Evolutionary conservation across 305 asterid genomes (phyloP).

Genomic region (Stenogyne calaminthoides): DNA sequence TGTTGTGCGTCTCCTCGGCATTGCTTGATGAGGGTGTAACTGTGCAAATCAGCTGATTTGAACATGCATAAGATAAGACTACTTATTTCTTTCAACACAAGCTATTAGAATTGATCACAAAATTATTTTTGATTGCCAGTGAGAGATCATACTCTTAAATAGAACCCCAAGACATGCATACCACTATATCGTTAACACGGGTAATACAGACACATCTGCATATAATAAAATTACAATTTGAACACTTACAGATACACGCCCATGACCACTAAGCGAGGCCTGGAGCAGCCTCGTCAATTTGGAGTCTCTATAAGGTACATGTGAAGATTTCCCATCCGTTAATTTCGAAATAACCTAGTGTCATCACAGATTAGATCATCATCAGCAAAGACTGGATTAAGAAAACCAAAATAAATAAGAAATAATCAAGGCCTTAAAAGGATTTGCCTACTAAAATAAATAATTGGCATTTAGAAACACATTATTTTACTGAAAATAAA

Average conservation of each 20-base stretch:
- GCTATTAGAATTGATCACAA: conserved; percentile 17
- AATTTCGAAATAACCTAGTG: conserved; percentile 91
- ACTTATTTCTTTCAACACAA: conserved; percentile 23
- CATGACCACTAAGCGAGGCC: conserved; percentile 97
- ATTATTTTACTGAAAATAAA: neutral
- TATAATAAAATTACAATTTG: conserved; percentile 18
- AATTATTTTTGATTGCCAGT: conserved; percentile 17
- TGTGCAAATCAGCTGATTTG: conserved; percentile 83
- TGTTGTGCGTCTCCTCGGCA: conserved; percentile 98
- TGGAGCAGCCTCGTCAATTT: conserved; percentile 99
- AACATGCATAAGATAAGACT: conserved; percentile 33
- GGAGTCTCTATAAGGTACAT: conserved; percentile 95
- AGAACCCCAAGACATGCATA: conserved; percentile 9
- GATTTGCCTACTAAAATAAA: conserved; percentile 5
- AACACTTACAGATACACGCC: conserved; percentile 92
- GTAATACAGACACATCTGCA: conserved; percentile 20
- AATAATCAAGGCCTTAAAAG: conserved; percentile 21
- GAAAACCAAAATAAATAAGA: conserved; percentile 12
- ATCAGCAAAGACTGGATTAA: conserved; percentile 22
- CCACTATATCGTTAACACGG: conserved; percentile 7
- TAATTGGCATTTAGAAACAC: conserved; percentile 3
- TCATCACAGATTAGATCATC: conserved; percentile 36
- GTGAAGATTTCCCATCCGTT: conserved; percentile 87
- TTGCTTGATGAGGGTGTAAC: conserved; percentile 97
- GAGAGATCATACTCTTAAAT: conserved; percentile 17